Evolutionary conservation across 192 early-diverging fungal genomes (phyloP).

Genomic region (Diversispora eburnea): DNA sequence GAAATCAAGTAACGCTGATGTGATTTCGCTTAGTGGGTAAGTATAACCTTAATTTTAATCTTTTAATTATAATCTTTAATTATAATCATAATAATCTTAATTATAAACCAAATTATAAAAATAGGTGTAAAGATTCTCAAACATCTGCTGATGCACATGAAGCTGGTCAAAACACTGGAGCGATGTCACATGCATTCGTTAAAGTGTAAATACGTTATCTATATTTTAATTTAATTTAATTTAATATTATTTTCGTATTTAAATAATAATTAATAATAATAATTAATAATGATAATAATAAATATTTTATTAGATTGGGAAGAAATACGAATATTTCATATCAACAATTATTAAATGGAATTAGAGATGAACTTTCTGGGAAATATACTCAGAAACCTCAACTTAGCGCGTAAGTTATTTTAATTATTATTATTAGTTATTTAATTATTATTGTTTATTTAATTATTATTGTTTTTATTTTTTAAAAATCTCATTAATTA

Average conservation of each 20-base stretch:
- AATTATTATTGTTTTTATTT: not conserved
- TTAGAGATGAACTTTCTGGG: conserved; percentile 59
- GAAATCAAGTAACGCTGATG: conserved; percentile 61
- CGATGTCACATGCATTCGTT: conserved; percentile 74
- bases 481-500: not conserved
- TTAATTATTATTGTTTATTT: not conserved
- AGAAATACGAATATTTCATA: conserved; percentile 61
- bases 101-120: not conserved
- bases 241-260: not conserved
- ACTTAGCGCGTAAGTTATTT: conserved; percentile 44
- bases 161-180: conserved; percentile 60
- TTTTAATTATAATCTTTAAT: not conserved
- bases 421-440: not conserved
- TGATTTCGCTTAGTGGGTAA: conserved; percentile 77
- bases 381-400: conserved; percentile 80
- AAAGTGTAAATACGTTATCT: conserved; percentile 33
- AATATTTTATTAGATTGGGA: conserved; percentile 39
- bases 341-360: conserved; percentile 62
- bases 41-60: conserved; percentile 9
- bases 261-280: not conserved
- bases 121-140: conserved; percentile 73
- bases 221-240: not conserved
- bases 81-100: not conserved
- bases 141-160: conserved; percentile 78
- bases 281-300: conserved; percentile 29